Evolutionary conservation across 2,329 filamentous ascomycete genomes (phyloP).

Genomic region (Pseudogymnoascus pannorum): DNA sequence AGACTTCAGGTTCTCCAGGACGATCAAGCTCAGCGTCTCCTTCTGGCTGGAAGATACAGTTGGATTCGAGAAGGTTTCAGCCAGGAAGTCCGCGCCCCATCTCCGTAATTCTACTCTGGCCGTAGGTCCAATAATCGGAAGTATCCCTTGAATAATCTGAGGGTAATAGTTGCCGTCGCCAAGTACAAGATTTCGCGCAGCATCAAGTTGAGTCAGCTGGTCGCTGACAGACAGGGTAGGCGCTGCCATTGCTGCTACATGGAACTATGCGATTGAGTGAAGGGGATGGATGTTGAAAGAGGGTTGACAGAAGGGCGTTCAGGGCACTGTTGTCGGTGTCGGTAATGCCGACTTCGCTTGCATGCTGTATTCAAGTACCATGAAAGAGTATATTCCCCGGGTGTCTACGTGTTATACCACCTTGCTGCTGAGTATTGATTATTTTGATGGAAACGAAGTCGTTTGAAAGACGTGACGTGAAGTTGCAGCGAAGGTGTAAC

Average conservation of each 20-base stretch:
- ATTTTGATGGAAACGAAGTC: slow-evolving; percentile 7
- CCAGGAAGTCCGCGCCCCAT: slow-evolving; percentile 95
- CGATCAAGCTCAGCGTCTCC: slow-evolving; percentile 67
- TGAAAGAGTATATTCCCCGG: background rate
- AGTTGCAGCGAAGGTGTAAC: background rate
- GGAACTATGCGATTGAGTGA: background rate
- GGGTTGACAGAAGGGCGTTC: background rate
- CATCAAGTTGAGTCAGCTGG: slow-evolving; percentile 81
- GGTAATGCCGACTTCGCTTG: background rate
- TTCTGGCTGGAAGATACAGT: slow-evolving; percentile 70
- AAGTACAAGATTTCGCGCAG: slow-evolving; percentile 83
- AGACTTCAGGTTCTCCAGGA: slow-evolving; percentile 68
- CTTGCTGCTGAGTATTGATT: slow-evolving; percentile 4
- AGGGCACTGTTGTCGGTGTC: background rate
- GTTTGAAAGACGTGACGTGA: slow-evolving; percentile 8
- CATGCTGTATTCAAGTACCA: slow-evolving; percentile 6
- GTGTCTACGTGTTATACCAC: slow-evolving; percentile 6
- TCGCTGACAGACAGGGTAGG: slow-evolving; percentile 54
- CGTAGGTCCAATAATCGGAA: slow-evolving; percentile 78
- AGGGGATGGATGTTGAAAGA: slow-evolving; percentile 6
- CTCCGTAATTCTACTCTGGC: slow-evolving; percentile 73
- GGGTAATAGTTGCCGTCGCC: slow-evolving; percentile 82
- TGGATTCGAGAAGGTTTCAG: slow-evolving; percentile 94
- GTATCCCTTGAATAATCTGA: slow-evolving; percentile 82
- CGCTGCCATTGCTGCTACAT: slow-evolving; percentile 40